Conservation (phyloP, 305 asterid species). For the Fraxinus velutina region DNA sequence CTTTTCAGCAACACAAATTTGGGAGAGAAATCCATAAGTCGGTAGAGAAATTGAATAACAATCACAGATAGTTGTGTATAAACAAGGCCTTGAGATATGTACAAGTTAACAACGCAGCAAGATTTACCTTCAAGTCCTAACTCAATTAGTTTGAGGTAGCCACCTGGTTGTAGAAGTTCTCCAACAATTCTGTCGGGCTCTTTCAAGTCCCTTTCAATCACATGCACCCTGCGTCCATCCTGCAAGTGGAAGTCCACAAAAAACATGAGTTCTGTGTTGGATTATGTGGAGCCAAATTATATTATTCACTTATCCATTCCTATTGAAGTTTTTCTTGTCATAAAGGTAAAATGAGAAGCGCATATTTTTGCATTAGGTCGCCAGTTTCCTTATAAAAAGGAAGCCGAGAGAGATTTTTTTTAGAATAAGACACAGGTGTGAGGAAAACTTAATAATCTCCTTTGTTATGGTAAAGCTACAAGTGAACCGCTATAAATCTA, state of each 20-base stretch:
- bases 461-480: neutral
- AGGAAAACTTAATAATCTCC: neutral
- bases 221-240: slow-evolving; percentile 43
- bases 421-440: neutral
- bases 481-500: neutral
- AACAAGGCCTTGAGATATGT: neutral
- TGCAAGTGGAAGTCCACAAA: neutral
- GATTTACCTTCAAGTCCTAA: slow-evolving; percentile 37
- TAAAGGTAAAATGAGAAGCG: neutral
- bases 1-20: neutral
- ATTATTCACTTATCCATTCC: neutral
- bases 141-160: slow-evolving; percentile 36
- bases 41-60: neutral
- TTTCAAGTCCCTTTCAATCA: slow-evolving; percentile 37
- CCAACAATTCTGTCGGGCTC: slow-evolving; percentile 44
- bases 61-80: neutral
- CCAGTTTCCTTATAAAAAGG: neutral
- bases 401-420: neutral
- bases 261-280: neutral
- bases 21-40: neutral
- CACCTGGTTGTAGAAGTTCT: slow-evolving; percentile 45
- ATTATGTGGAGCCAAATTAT: neutral
- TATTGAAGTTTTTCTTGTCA: neutral
- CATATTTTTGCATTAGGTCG: neutral
- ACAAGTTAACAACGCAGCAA: neutral